Conservation (phyloP, 1,284 basidiomycete genomes). For the Cutaneotrichosporon sp. region DNA sequence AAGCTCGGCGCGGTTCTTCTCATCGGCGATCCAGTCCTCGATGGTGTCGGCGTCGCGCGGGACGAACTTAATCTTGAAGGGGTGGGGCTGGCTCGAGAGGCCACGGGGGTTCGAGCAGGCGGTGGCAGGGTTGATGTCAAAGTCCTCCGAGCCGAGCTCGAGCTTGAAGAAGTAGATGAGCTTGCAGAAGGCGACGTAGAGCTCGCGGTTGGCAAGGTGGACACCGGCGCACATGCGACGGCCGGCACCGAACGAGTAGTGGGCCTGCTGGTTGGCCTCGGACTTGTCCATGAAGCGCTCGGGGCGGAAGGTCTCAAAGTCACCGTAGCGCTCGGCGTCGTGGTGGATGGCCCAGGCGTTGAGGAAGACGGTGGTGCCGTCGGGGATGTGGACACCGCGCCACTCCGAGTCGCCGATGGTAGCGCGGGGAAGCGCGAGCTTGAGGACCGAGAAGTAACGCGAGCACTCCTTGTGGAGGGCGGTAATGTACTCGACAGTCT, state of each 20-base stretch:
- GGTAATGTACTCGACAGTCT: conserved; percentile 24
- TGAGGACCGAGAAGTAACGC: conserved; percentile 28
- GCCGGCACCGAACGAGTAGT: conserved; percentile 28
- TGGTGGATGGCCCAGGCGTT: conserved; percentile 46
- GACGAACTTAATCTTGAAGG: conserved; percentile 25
- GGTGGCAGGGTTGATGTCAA: conserved; percentile 23
- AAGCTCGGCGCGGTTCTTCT: conserved; percentile 24
- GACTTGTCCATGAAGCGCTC: conserved; percentile 26
- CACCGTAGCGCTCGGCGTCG: conserved; percentile 23
- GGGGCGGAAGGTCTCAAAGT: conserved; percentile 24
- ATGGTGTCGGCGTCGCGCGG: conserved; percentile 23
- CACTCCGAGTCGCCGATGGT: conserved; percentile 29
- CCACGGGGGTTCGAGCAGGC: conserved; percentile 18
- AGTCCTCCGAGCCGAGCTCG: conserved; percentile 19
- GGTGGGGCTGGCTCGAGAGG: conserved; percentile 11
- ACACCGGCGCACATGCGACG: conserved; percentile 29
- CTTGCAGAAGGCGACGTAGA: conserved; percentile 25
- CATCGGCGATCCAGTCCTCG: conserved; percentile 26
- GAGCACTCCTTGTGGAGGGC: conserved; percentile 21
- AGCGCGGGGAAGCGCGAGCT: conserved; percentile 26
- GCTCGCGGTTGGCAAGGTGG: conserved; percentile 29
- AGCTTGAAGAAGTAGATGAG: conserved; percentile 28
- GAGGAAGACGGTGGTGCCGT: conserved; percentile 41
- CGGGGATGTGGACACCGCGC: conserved; percentile 37
- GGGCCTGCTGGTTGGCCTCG: conserved; percentile 16